Evolutionary conservation across 805 yeast genomes (phyloP).

Genomic region (Cyberlindnera maclurae): DNA sequence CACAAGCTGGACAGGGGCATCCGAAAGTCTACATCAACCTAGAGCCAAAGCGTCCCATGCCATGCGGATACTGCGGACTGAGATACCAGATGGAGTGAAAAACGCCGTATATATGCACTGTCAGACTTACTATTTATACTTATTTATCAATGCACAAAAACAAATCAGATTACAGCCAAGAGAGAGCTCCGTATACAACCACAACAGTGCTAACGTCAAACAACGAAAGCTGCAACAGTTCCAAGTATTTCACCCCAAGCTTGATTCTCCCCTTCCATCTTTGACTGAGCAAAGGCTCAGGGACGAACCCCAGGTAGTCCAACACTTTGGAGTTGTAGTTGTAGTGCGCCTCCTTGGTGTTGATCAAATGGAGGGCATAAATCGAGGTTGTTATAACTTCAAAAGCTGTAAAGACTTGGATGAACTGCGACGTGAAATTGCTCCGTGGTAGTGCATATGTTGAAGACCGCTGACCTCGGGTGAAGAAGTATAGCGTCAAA

Average conservation of each 20-base stretch:
- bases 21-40: slow-evolving; percentile 78
- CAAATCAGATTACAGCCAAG: neutral
- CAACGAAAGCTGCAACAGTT: slow-evolving; percentile 16
- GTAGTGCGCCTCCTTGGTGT: slow-evolving; percentile 16
- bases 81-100: slow-evolving; percentile 34
- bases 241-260: slow-evolving; percentile 20
- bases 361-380: slow-evolving; percentile 12
- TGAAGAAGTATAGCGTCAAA: slow-evolving; percentile 9
- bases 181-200: slow-evolving; percentile 16
- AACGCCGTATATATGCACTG: slow-evolving; percentile 13
- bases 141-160: slow-evolving; percentile 1
- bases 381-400: slow-evolving; percentile 16
- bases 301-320: slow-evolving; percentile 16
- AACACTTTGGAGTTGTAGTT: slow-evolving; percentile 19
- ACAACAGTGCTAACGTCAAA: slow-evolving; percentile 20
- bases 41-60: slow-evolving; percentile 63
- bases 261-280: slow-evolving; percentile 17
- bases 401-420: slow-evolving; percentile 13
- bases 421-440: slow-evolving; percentile 8
- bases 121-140: slow-evolving; percentile 6
- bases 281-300: slow-evolving; percentile 13
- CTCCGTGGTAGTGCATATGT: slow-evolving; percentile 1
- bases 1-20: slow-evolving; percentile 68
- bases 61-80: slow-evolving; percentile 79
- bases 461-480: slow-evolving; percentile 9